Evolutionary conservation across 202 grass and related monocot species (phyloP).

Genomic region (Zizania palustris): DNA sequence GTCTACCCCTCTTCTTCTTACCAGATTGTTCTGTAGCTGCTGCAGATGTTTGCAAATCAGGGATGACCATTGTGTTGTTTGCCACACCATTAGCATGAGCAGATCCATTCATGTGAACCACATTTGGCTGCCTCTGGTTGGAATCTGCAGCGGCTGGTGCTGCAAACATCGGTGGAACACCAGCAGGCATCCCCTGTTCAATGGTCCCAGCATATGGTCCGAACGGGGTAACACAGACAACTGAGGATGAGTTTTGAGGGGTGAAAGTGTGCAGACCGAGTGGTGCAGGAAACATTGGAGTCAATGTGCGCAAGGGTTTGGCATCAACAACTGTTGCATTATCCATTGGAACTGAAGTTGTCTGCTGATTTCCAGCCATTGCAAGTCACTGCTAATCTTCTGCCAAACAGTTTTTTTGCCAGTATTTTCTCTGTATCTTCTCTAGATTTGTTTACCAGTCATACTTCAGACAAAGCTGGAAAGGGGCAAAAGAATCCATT

Average conservation of each 20-base stretch:
- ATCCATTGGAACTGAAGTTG: constrained; percentile 3
- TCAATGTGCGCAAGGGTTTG: constrained; percentile 81
- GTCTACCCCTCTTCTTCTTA: constrained; percentile 52
- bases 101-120: constrained; percentile 46
- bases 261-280: constrained; percentile 73
- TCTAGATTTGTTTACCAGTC: constrained; percentile 21
- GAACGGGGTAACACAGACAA: constrained; percentile 76
- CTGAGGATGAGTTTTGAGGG: constrained; percentile 61
- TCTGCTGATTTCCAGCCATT: constrained; percentile 35
- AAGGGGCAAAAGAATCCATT: not conserved
- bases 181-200: constrained; percentile 38
- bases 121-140: constrained; percentile 34
- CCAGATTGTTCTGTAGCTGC: constrained; percentile 36
- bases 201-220: constrained; percentile 57
- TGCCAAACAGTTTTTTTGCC: not conserved
- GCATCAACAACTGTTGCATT: constrained; percentile 65
- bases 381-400: constrained; percentile 1
- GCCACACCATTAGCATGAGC: constrained; percentile 39
- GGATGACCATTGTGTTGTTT: constrained; percentile 14
- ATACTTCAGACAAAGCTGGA: constrained; percentile 31
- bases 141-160: constrained; percentile 29
- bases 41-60: constrained; percentile 31
- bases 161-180: constrained; percentile 50
- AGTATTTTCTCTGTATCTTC: constrained; percentile 16
- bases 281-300: constrained; percentile 87